Conservation (phyloP, 2,329 filamentous ascomycete genomes). For the Aspergillus spinulosporus region DNA sequence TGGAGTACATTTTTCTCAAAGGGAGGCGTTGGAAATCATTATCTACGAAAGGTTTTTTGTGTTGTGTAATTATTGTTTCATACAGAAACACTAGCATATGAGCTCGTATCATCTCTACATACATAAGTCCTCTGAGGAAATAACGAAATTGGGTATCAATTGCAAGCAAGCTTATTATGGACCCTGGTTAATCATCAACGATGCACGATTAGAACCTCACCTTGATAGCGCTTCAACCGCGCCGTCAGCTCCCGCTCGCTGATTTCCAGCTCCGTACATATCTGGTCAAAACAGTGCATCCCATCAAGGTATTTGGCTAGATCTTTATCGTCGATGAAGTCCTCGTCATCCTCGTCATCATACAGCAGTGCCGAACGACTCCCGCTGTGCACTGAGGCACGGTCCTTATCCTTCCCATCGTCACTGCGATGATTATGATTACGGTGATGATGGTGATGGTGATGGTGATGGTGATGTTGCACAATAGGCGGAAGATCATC, state of each 20-base stretch:
- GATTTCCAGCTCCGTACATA: slow-evolving; percentile 52
- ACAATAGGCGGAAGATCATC: slow-evolving; percentile 24
- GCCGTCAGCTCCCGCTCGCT: slow-evolving; percentile 49
- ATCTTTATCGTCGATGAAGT: slow-evolving; percentile 37
- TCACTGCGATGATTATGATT: slow-evolving; percentile 15
- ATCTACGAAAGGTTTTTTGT: neutral
- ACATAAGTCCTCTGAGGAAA: neutral
- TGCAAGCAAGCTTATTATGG: neutral
- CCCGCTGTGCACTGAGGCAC: slow-evolving; percentile 30
- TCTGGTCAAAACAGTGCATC: slow-evolving; percentile 52
- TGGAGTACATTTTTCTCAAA: slow-evolving; percentile 1
- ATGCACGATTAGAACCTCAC: slow-evolving; percentile 50
- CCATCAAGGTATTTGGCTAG: slow-evolving; percentile 49
- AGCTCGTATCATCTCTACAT: neutral
- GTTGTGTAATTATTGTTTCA: slow-evolving; percentile 1
- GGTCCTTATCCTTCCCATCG: slow-evolving; percentile 22
- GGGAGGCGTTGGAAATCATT: slow-evolving; percentile 7
- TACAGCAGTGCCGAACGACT: slow-evolving; percentile 28
- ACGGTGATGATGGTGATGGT: slow-evolving; percentile 11
- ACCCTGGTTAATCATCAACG: slow-evolving; percentile 33
- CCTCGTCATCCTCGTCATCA: slow-evolving; percentile 35
- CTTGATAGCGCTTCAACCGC: slow-evolving; percentile 45
- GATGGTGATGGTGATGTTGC: slow-evolving; percentile 11
- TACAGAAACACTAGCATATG: neutral
- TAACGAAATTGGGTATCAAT: slow-evolving; percentile 16